Base-by-base conservation (phyloP, 305 asterid genomes). In the Fraxinus angustifolia region DNA sequence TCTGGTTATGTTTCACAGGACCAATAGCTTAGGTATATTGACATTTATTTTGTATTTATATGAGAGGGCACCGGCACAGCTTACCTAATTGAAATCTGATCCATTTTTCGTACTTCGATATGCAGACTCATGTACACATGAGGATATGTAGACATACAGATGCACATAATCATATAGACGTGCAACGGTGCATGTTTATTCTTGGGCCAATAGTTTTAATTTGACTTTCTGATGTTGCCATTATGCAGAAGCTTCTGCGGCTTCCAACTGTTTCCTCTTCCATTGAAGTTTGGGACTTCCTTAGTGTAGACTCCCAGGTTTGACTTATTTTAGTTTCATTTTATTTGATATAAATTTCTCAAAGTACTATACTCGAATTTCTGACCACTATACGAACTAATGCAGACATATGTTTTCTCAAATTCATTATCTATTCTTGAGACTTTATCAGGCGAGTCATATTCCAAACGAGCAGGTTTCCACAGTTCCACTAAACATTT, bases 211-310 rank as follows among this genome's bases (percentile, higher is more conserved):
- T 71, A 14, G 45, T 33, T 33, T 23, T 3, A 16, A 65, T 28
- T 65, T 68, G 26, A 34, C 50, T 34, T 7, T 72, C 50, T 60
- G 50, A 34, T 72, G 76, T 72, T 72, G 34, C 75, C 84, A 68
- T 82, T 79, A 78, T 88, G 88, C 96, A 96, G 99, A 92, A 89
- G 72, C 97, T 96, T 87, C 87, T 96, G 91, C 97, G 88, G 90
- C 92, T 94, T 82, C 97, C 98, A 19, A 88, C 92, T 81, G 89
- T 94, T 87, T 96, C 98, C 56, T 84, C 91, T 83, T 92, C 98
- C 48, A 93, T 96, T 81, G 99, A 96, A 90, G 96, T 94, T 80
- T 96, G 99, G 99, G 98, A 96, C 91, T 96, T 96, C 89, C 98
- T 93, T 76, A 96, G 97, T 79, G 97, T 96, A 74, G 99, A 96